These are phyloP conservation scores for Zygosaccharomyces bisporus DNA, from an alignment of 805 yeast genomes.

Conservation along the genomic window DNA sequence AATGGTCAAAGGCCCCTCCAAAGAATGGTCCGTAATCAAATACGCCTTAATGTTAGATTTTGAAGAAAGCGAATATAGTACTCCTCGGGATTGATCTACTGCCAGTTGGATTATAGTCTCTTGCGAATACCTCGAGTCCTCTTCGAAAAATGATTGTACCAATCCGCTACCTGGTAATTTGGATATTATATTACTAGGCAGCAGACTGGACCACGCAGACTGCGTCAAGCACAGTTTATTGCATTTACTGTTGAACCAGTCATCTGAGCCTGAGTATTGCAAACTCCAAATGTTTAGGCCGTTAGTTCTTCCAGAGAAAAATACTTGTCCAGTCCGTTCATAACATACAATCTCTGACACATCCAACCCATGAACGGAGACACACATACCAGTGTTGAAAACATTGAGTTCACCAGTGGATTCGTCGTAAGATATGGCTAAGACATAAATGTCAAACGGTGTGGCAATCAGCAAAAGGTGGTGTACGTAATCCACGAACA, in stretches of 20 bases:
- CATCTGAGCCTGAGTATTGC: slow-evolving; percentile 74
- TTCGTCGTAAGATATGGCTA: slow-evolving; percentile 59
- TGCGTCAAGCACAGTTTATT: slow-evolving; percentile 79
- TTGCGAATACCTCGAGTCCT: slow-evolving; percentile 36
- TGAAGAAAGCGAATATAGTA: slow-evolving; percentile 78
- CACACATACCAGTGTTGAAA: slow-evolving; percentile 77
- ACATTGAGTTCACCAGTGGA: slow-evolving; percentile 53
- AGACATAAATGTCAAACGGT: slow-evolving; percentile 68
- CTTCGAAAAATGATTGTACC: slow-evolving; percentile 37
- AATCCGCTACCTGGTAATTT: slow-evolving; percentile 38
- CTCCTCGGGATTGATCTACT: slow-evolving; percentile 72
- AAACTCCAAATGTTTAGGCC: slow-evolving; percentile 84
- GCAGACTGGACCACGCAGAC: slow-evolving; percentile 50
- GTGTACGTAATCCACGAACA: slow-evolving; percentile 74
- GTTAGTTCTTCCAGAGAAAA: slow-evolving; percentile 77
- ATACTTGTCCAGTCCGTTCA: slow-evolving; percentile 69
- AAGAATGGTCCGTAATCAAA: slow-evolving; percentile 42
- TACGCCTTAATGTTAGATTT: slow-evolving; percentile 80
- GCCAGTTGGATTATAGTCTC: slow-evolving; percentile 63
- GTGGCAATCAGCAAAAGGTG: slow-evolving; percentile 75
- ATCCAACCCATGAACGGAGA: slow-evolving; percentile 73
- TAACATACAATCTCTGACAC: slow-evolving; percentile 59
- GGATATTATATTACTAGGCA: slow-evolving; percentile 41
- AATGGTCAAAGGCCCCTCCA: slow-evolving; percentile 41
- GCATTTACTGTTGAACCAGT: slow-evolving; percentile 83